Conservation (phyloP, 1,284 basidiomycete genomes). For the Cutaneotrichosporon spelunceum region DNA sequence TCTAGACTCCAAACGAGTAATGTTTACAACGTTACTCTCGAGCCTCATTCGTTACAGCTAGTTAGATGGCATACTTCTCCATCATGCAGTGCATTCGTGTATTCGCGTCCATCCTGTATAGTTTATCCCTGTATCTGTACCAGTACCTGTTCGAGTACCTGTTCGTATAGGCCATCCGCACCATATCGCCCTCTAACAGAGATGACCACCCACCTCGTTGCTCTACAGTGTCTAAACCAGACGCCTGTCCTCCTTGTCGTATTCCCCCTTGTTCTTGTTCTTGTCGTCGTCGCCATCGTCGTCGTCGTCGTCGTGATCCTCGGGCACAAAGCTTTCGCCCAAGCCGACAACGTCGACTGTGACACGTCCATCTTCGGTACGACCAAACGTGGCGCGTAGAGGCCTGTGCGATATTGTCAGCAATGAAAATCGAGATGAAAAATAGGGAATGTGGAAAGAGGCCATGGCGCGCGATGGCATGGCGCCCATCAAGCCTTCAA, state of each 20-base stretch:
- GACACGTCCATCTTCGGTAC: background rate
- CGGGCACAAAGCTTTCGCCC: constrained; percentile 49
- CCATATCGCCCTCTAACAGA: no score
- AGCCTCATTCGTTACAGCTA: no score
- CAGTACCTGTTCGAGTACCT: no score
- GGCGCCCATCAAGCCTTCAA: background rate
- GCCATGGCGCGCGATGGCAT: background rate
- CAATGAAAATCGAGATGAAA: background rate
- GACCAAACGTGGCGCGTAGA: constrained; percentile 10
- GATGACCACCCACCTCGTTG: background rate
- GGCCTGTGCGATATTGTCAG: constrained; percentile 11
- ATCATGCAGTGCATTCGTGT: no score
- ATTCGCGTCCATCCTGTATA: no score
- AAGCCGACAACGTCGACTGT: constrained; percentile 44
- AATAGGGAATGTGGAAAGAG: background rate
- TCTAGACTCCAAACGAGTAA: no score
- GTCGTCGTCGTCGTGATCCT: constrained; percentile 34
- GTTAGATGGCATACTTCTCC: no score
- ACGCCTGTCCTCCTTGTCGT: background rate
- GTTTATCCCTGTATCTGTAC: no score
- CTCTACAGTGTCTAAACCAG: background rate
- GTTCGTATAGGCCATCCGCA: background rate
- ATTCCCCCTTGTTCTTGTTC: background rate
- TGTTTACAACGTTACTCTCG: no score
- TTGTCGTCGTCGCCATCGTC: background rate